A percentile compares a stretch with the other conserved stretches of the same genome.
phyloP scores from a whole-genome alignment of 2,329 filamentous ascomycete genomes.

The Sarocladiaceae sp. region DNA sequence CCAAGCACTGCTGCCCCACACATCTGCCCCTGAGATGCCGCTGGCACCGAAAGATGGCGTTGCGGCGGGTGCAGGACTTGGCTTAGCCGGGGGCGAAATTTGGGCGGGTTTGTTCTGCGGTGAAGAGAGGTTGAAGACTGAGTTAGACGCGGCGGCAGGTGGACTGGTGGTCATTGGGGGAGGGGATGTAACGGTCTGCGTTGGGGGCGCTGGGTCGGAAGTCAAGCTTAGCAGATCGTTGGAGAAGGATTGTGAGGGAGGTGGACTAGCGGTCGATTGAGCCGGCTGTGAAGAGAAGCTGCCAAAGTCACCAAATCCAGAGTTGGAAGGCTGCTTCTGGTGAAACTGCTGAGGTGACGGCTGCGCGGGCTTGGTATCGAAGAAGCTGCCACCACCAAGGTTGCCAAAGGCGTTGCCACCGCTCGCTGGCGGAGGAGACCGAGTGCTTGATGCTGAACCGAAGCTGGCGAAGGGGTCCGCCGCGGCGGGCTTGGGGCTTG shows the following conservation, averaged over 20 bases:
- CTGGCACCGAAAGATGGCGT: conserved; percentile 32
- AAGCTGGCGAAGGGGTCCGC: conserved; percentile 58
- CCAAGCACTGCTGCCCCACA: conserved; percentile 89
- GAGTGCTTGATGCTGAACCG: conserved; percentile 29
- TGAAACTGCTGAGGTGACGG: conserved; percentile 36
- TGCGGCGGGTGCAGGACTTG: conserved; percentile 30
- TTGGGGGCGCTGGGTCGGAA: conserved; percentile 31
- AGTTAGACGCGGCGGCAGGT: conserved; percentile 41
- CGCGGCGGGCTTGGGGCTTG: conserved; percentile 35
- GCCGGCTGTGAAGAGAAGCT: conserved; percentile 44
- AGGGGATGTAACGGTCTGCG: conserved; percentile 38
- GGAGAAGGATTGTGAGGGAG: conserved; percentile 30
- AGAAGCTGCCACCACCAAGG: conserved; percentile 73
- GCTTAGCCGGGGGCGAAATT: conserved; percentile 25
- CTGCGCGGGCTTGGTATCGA: conserved; percentile 65
- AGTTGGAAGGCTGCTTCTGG: conserved; percentile 49
- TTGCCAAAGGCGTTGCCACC: conserved; percentile 40
- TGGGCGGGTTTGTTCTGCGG: conserved; percentile 28
- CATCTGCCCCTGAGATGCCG: conserved; percentile 52
- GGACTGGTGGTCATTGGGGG: conserved; percentile 32
- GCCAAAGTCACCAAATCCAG: conserved; percentile 62
- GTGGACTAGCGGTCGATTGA: conserved; percentile 32
- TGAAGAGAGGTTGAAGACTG: conserved; percentile 76
- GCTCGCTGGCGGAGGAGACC: conserved; percentile 25
- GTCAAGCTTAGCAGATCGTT: conserved; percentile 78